A percentile compares a stretch with the other conserved stretches of the same genome.
Evolutionary conservation across 2,329 filamentous ascomycete genomes (phyloP).

Genomic region (Thielaviopsis populi): DNA sequence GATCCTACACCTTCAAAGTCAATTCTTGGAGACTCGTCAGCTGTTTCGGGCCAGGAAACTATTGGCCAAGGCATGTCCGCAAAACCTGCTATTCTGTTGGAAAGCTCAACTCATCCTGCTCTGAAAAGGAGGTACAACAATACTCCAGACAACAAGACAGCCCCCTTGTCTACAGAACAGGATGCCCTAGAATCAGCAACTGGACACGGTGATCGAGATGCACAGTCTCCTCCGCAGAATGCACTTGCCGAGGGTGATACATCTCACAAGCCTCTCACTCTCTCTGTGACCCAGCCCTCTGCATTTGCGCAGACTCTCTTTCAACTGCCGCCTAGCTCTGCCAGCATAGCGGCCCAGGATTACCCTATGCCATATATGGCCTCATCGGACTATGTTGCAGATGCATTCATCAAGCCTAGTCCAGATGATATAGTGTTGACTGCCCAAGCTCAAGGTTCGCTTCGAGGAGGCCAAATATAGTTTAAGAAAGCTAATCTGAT

Average conservation of each 20-base stretch:
- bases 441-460: constrained; percentile 82
- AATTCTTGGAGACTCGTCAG: background rate
- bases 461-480: constrained; percentile 19
- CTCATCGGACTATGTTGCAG: constrained; percentile 34
- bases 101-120: background rate
- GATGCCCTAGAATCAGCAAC: background rate
- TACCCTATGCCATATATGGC: constrained; percentile 36
- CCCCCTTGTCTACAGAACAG: background rate
- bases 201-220: background rate
- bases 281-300: constrained; percentile 29
- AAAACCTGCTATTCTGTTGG: background rate
- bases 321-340: constrained; percentile 25
- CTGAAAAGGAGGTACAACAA: background rate
- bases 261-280: background rate
- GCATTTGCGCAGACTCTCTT: constrained; percentile 42
- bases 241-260: background rate
- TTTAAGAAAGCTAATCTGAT: constrained; percentile 16
- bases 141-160: background rate
- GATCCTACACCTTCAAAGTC: constrained; percentile 7
- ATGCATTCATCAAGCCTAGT: constrained; percentile 70
- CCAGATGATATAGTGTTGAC: constrained; percentile 79
- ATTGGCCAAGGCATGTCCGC: background rate
- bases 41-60: background rate
- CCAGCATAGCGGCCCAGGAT: constrained; percentile 20
- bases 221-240: background rate